Conservation (phyloP, 306 rosid species). For the Lablab purpureus region DNA sequence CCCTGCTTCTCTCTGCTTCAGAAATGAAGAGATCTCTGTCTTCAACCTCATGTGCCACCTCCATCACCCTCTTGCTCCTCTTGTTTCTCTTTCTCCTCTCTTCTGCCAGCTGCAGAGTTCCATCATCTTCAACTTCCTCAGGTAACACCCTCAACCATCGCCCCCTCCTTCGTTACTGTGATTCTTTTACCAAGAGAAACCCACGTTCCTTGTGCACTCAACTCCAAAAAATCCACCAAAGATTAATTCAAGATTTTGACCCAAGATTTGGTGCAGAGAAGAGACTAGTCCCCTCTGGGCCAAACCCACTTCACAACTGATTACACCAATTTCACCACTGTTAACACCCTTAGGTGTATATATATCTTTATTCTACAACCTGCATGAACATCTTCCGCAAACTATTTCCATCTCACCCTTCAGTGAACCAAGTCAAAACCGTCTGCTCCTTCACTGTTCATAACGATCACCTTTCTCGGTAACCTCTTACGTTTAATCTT, state of each 20-base stretch:
- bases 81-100: constrained; percentile 41
- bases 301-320: constrained; percentile 98
- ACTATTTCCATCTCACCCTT: constrained; percentile 10
- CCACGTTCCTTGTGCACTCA: constrained; percentile 74
- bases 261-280: constrained; percentile 84
- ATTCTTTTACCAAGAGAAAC: constrained; percentile 59
- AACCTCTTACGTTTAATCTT: constrained; percentile 22
- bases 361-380: constrained; percentile 12
- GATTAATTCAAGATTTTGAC: constrained; percentile 54
- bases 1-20: constrained; percentile 44
- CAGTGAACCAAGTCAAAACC: constrained; percentile 23
- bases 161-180: constrained; percentile 53
- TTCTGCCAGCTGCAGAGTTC: constrained; percentile 34
- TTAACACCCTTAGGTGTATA: constrained; percentile 31
- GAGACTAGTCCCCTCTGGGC: constrained; percentile 92
- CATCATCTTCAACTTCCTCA: constrained; percentile 31
- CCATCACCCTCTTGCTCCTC: constrained; percentile 32
- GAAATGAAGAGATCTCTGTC: constrained; percentile 69
- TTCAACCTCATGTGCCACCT: constrained; percentile 43
- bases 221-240: constrained; percentile 53
- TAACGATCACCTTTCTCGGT: constrained; percentile 35
- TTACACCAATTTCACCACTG: constrained; percentile 4
- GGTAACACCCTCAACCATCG: constrained; percentile 29
- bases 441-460: constrained; percentile 28
- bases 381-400: constrained; percentile 12